Evolutionary conservation across 108 stramenopile genomes (phyloP), one percentile per base, ranked within the genome.

Genomic region (Cyclotella kingstonii): DNA sequence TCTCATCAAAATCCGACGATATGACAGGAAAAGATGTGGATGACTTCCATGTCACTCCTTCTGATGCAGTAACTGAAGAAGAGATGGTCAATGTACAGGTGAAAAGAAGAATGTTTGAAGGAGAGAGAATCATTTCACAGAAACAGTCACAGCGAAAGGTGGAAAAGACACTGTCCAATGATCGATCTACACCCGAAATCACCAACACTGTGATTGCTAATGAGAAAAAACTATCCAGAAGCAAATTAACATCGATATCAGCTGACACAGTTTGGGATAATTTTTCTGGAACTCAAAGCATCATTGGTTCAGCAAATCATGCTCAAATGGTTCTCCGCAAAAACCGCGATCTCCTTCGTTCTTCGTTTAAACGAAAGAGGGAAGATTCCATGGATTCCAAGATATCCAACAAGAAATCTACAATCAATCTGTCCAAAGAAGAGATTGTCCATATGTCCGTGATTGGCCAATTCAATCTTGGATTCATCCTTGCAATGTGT

Each of bases 391-490:
- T 27, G 6, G 74, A 74, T 31, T 0, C 31, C 21, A 8, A 35
- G 3, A 48, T 64, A 7, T 14, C 9, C 25, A 42, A 70, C 10
- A 35, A 54, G 28, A 65, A 56, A 9, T 23, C 43, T 12, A 65
- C 53, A 7, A 64, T 86, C 22, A 60, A 45, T 42, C 65, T 91
- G n/a, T 64, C 67, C 10, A 80, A 86, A 57, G 81, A 82, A 50
- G 83, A 89, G 42, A 83, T 93, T 67, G 69, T 53, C 3, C 63
- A 66, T 31, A 93, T 95, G 95, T 49, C 70, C 4, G 80, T 97
- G 22, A 81, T 96, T 34, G 95, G 95, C 5, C 96, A 98, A 57
- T 98, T 96, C 76, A 98, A 98, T 62, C 81, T 95, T 39, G 96
- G 96, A 1, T 98, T 98, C 54, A 93, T 96, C 36, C 87, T 98